A percentile compares a stretch with the other conserved stretches of the same genome.
Evolutionary conservation across 768 basidiomycete genomes (phyloP).

Genomic region (Lentinula detonsa): DNA sequence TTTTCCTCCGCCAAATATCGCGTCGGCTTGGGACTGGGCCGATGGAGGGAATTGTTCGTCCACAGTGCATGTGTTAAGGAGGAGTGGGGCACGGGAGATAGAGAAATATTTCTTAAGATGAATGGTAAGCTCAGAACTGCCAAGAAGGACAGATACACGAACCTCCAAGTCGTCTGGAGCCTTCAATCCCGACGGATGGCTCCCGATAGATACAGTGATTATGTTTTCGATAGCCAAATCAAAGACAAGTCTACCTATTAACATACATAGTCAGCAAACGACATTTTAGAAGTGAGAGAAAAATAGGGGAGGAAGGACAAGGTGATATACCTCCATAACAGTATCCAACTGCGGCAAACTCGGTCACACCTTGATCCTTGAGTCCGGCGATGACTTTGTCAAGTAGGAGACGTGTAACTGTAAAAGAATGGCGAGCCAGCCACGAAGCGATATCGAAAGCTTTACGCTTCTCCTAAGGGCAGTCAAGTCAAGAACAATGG

Average conservation of each 20-base stretch:
- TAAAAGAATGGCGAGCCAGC: conserved; percentile 25
- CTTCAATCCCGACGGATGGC: conserved; percentile 58
- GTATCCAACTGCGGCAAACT: conserved; percentile 58
- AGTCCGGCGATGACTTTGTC: conserved; percentile 54
- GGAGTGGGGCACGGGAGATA: conserved; percentile 45
- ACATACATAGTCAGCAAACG: neutral
- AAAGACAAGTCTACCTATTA: conserved; percentile 48
- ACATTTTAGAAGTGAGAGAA: neutral
- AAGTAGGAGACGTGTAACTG: conserved; percentile 37
- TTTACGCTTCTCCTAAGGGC: neutral
- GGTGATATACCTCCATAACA: conserved; percentile 54
- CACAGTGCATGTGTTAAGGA: conserved; percentile 59
- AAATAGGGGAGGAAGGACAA: no score
- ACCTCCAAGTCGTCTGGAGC: conserved; percentile 61
- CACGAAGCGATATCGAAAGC: neutral
- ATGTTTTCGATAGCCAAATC: conserved; percentile 54
- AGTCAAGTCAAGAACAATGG: neutral
- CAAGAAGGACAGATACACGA: neutral
- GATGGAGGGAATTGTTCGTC: conserved; percentile 27
- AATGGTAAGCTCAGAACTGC: neutral
- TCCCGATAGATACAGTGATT: conserved; percentile 39
- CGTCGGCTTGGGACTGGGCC: conserved; percentile 28
- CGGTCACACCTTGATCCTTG: conserved; percentile 51
- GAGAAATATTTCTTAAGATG: conserved; percentile 37
- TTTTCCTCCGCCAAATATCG: conserved; percentile 29